phyloP scores from a whole-genome alignment of 352 stramenopile species.

The Phytopythium mirpurense region DNA sequence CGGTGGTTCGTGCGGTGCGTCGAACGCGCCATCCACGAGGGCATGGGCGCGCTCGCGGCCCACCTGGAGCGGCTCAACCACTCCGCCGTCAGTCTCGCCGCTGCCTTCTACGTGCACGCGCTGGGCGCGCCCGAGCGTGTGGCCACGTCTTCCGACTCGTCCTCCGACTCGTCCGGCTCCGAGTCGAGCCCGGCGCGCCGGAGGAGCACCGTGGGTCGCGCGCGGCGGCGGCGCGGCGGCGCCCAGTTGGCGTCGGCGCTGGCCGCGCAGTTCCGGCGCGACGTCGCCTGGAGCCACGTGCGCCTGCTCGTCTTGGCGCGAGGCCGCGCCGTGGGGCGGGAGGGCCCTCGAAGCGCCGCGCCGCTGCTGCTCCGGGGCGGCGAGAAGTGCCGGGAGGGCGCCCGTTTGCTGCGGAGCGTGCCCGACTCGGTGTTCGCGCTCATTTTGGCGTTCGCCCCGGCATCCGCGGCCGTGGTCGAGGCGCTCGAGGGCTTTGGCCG shows the following conservation, averaged over 20 bases:
- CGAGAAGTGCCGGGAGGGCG: neutral
- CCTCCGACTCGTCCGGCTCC: neutral
- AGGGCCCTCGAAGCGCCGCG: too few species aligned
- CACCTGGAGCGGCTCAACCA: conserved; percentile 3
- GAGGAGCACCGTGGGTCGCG: neutral
- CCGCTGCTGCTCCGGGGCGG: too few species aligned
- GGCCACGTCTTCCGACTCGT: neutral
- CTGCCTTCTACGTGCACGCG: neutral
- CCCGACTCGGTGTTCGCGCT: conserved; percentile 7
- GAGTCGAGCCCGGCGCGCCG: neutral
- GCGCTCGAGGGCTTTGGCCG: conserved; percentile 1
- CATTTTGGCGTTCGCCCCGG: conserved; percentile 1
- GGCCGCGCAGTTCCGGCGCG: neutral
- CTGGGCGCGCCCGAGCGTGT: neutral
- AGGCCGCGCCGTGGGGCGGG: neutral
- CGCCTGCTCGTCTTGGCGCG: conserved; percentile 1
- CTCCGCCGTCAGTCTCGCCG: neutral
- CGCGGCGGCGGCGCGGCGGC: neutral
- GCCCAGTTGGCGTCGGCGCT: neutral
- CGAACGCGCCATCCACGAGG: neutral
- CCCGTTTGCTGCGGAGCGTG: neutral
- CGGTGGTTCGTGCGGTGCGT: neutral
- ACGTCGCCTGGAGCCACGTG: neutral
- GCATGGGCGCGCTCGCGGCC: neutral
- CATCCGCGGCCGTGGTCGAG: neutral